Percentiles rank a stretch among this genome's conserved stretches.
Conservation (phyloP, 306 rosid genomes). For the Vachellia collinsii region DNA sequence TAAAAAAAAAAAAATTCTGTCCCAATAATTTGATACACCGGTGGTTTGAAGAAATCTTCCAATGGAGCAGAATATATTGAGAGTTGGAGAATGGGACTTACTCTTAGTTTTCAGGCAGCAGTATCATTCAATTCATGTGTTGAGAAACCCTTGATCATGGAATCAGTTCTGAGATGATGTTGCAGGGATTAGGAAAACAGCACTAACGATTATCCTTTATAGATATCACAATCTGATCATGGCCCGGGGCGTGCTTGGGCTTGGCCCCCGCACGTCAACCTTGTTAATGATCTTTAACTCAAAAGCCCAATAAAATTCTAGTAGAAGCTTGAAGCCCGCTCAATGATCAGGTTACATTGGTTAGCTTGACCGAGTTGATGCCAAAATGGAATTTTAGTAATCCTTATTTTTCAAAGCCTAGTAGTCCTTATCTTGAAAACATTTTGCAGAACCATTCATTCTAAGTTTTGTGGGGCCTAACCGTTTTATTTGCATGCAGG, state of each 20-base stretch:
- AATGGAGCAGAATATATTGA: not conserved
- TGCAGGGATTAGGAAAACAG: not conserved
- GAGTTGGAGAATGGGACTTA: not conserved
- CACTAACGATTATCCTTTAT: not conserved
- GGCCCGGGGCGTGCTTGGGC: not conserved
- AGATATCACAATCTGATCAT: not conserved
- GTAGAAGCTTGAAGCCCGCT: not conserved
- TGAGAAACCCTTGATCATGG: not conserved
- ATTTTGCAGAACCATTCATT: not conserved
- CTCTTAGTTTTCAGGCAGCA: not conserved
- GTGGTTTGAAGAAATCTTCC: not conserved
- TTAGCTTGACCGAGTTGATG: not conserved
- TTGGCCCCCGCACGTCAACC: not conserved
- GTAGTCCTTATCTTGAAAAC: not conserved
- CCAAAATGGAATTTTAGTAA: not conserved
- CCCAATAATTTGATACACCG: not conserved
- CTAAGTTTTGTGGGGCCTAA: not conserved
- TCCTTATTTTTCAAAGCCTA: conserved; percentile 1
- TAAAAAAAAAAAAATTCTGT: not conserved
- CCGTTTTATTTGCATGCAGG: conserved; percentile 47
- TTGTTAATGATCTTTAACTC: not conserved
- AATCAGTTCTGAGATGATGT: not conserved
- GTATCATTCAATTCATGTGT: not conserved
- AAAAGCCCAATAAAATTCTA: not conserved
- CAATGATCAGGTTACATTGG: not conserved